Evolutionary conservation across 495 filamentous ascomycete species (phyloP).

Genomic region (Barbatosphaeria neglecta): DNA sequence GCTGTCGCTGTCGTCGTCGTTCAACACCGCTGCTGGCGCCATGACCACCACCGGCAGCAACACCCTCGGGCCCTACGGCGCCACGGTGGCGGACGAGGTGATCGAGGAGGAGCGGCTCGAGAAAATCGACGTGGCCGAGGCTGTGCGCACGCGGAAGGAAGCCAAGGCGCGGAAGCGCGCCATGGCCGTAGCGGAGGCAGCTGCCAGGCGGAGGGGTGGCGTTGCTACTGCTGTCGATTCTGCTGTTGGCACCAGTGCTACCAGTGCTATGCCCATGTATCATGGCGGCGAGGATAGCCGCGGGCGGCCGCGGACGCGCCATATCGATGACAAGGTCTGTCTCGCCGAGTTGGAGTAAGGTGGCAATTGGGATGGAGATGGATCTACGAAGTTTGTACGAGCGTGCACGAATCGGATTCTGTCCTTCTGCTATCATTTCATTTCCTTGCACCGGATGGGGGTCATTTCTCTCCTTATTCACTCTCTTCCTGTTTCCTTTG

Average conservation of each 20-base stretch:
- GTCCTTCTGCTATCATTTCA: no score
- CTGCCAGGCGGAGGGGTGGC: background rate
- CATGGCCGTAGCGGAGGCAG: background rate
- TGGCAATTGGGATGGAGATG: no score
- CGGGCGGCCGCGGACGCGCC: no score
- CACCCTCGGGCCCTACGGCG: background rate
- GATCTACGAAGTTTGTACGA: no score
- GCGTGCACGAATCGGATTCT: no score
- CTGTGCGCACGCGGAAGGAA: constrained; percentile 20
- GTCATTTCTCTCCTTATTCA: no score
- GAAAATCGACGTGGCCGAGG: constrained; percentile 12
- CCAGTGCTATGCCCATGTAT: background rate
- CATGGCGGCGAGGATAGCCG: background rate
- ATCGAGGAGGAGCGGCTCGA: constrained; percentile 9
- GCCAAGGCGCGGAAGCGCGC: constrained; percentile 15
- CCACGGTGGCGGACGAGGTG: constrained; percentile 3
- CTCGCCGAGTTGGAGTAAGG: background rate
- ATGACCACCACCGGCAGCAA: background rate
- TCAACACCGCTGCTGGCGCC: no score
- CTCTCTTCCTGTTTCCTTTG: no score
- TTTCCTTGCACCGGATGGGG: no score
- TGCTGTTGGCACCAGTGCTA: background rate
- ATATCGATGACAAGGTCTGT: background rate
- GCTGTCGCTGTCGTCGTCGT: no score
- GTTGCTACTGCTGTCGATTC: background rate